These are phyloP conservation scores for Alternaria alternata DNA, from an alignment of 2,329 filamentous ascomycete species.

Conservation along the genomic window DNA sequence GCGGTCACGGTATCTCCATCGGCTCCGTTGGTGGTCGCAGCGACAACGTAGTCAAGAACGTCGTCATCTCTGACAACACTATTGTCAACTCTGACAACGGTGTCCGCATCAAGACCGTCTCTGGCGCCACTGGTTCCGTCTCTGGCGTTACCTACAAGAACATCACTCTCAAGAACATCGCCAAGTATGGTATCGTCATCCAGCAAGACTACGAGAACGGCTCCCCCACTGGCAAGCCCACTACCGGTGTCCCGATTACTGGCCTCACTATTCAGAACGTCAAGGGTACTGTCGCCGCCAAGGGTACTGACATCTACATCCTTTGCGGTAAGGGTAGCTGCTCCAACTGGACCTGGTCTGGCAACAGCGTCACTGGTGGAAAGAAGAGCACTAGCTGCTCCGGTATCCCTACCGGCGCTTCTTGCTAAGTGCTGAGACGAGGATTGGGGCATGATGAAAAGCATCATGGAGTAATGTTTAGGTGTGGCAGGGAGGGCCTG, in stretches of 20 bases:
- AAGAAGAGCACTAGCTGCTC: slow-evolving; percentile 44
- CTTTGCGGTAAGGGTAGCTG: slow-evolving; percentile 64
- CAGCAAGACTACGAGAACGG: slow-evolving; percentile 63
- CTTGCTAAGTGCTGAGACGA: slow-evolving; percentile 35
- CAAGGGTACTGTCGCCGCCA: slow-evolving; percentile 48
- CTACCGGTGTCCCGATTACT: slow-evolving; percentile 58
- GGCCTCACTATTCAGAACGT: slow-evolving; percentile 53
- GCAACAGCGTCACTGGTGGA: slow-evolving; percentile 52
- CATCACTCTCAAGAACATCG: slow-evolving; percentile 56
- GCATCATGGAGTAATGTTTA: slow-evolving; percentile 1
- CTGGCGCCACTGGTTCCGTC: slow-evolving; percentile 61
- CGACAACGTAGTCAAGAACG: slow-evolving; percentile 63
- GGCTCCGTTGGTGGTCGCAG: slow-evolving; percentile 65
- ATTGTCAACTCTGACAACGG: slow-evolving; percentile 64
- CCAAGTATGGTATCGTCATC: slow-evolving; percentile 61
- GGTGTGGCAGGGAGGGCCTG: neutral
- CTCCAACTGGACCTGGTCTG: slow-evolving; percentile 64
- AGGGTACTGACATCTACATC: slow-evolving; percentile 58
- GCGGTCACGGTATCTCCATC: slow-evolving; percentile 67
- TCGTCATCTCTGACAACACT: slow-evolving; percentile 60
- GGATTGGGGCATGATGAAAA: neutral
- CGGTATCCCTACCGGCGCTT: slow-evolving; percentile 48
- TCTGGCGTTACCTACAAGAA: slow-evolving; percentile 57
- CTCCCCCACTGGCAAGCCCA: slow-evolving; percentile 54
- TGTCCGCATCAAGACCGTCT: slow-evolving; percentile 66